These are phyloP conservation scores for Aureobasidium sp. DNA, from an alignment of 2,329 filamentous ascomycete genomes.

Conservation along the genomic window DNA sequence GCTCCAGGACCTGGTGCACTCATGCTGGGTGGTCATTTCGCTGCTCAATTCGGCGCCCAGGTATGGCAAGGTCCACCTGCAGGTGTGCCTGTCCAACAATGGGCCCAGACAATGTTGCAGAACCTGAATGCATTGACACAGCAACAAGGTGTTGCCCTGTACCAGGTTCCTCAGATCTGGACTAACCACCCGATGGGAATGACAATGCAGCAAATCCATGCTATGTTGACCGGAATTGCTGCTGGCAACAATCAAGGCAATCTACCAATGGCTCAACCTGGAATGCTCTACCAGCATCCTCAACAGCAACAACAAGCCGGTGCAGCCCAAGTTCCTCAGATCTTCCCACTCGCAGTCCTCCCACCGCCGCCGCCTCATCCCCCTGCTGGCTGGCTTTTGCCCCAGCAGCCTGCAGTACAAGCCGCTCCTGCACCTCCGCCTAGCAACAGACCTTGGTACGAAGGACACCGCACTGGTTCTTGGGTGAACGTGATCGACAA, in stretches of 20 bases:
- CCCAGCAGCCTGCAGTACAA: background rate
- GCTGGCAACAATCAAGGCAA: background rate
- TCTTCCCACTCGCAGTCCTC: background rate
- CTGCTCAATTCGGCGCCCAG: background rate
- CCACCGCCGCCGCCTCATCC: background rate
- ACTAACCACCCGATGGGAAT: conserved; percentile 6
- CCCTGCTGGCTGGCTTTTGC: background rate
- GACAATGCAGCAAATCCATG: conserved; percentile 6
- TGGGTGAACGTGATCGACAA: conserved; percentile 44
- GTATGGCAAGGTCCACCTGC: conserved; percentile 3
- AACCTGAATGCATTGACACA: background rate
- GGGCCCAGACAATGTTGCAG: conserved; percentile 3
- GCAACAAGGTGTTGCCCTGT: background rate
- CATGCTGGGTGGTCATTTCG: background rate
- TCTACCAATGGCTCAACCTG: background rate
- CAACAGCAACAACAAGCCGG: background rate
- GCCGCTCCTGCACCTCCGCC: background rate
- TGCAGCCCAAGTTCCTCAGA: background rate
- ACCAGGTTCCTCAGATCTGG: conserved; percentile 7
- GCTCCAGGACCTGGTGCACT: background rate
- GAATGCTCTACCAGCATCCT: background rate
- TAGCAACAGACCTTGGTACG: conserved; percentile 19
- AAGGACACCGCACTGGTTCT: conserved; percentile 33
- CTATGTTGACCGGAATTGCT: background rate
- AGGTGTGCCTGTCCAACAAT: background rate